These are phyloP conservation scores for Apiospora hydei DNA, from an alignment of 2,329 filamentous ascomycete genomes.

Conservation along the genomic window DNA sequence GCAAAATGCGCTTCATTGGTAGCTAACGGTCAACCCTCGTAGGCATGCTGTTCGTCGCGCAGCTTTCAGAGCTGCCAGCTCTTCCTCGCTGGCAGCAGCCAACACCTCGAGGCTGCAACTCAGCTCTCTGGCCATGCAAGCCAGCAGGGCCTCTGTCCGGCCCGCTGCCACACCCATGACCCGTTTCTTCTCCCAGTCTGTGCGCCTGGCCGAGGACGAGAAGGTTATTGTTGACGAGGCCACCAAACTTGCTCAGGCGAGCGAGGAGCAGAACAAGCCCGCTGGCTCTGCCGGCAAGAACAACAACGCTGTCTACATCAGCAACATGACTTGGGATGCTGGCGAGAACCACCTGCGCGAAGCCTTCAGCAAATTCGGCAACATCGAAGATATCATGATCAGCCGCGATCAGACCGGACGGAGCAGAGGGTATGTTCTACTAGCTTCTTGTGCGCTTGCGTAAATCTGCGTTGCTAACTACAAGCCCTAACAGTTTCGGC, in stretches of 20 bases:
- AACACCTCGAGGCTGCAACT: conserved; percentile 40
- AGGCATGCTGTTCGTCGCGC: conserved; percentile 45
- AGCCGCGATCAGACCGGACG: conserved; percentile 39
- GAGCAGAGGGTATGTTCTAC: conserved; percentile 42
- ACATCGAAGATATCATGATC: conserved; percentile 34
- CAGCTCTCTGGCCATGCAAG: conserved; percentile 37
- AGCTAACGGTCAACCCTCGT: not conserved
- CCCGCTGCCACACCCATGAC: conserved; percentile 30
- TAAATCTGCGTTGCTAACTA: conserved; percentile 29
- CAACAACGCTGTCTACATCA: conserved; percentile 63
- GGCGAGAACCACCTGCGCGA: conserved; percentile 65
- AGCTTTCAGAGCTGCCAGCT: conserved; percentile 41
- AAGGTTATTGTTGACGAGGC: conserved; percentile 26
- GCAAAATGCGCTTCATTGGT: not conserved
- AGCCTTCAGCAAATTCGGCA: conserved; percentile 59
- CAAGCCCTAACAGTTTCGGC: conserved; percentile 35
- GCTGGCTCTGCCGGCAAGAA: conserved; percentile 1
- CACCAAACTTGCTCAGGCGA: conserved; percentile 19
- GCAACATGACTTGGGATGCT: conserved; percentile 75
- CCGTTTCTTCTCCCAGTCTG: conserved; percentile 43
- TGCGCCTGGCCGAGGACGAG: conserved; percentile 33
- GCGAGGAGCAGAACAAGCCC: conserved; percentile 11
- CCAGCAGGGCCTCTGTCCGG: conserved; percentile 36
- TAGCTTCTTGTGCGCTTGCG: not conserved
- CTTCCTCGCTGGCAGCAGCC: conserved; percentile 32